Percentiles rank a stretch among this genome's conserved stretches.
These are phyloP conservation scores for Boechera retrofracta DNA, from an alignment of 345 rosid genomes.

Conservation along the genomic window DNA sequence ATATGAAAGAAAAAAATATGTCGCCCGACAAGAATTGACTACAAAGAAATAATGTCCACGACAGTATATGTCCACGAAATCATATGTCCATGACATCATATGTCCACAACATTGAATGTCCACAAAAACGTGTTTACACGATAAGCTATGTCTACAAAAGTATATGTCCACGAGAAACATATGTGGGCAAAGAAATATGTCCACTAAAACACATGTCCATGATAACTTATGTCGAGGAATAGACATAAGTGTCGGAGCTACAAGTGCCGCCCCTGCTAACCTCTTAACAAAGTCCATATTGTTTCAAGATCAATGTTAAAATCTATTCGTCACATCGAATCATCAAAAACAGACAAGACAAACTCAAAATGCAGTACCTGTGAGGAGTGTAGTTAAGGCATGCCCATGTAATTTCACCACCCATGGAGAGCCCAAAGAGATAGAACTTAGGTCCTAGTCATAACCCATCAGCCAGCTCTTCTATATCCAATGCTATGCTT, in stretches of 20 bases:
- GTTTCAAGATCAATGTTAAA: conserved; percentile 6
- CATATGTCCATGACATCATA: no score
- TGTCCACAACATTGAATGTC: no score
- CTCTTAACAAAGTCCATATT: conserved; percentile 38
- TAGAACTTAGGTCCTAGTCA: conserved; percentile 55
- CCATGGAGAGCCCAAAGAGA: conserved; percentile 57
- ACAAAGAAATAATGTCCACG: no score
- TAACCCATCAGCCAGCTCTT: conserved; percentile 57
- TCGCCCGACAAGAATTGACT: no score
- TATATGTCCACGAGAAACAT: no score
- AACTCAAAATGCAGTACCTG: conserved; percentile 42
- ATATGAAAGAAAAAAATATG: no score
- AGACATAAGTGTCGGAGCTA: conserved; percentile 38
- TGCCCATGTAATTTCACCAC: conserved; percentile 56
- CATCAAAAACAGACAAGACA: not conserved
- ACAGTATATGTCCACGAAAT: no score
- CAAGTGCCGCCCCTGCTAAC: conserved; percentile 60
- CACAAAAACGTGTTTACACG: no score
- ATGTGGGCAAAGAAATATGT: no score
- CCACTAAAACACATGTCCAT: no score
- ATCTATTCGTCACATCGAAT: not conserved
- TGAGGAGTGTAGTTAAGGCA: conserved; percentile 65
- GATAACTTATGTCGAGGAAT: no score
- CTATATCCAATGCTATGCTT: conserved; percentile 55
- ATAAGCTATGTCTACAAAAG: no score